These are phyloP conservation scores for Carex littledalei DNA, from an alignment of 176 grass and related monocot genomes.

Conservation along the genomic window DNA sequence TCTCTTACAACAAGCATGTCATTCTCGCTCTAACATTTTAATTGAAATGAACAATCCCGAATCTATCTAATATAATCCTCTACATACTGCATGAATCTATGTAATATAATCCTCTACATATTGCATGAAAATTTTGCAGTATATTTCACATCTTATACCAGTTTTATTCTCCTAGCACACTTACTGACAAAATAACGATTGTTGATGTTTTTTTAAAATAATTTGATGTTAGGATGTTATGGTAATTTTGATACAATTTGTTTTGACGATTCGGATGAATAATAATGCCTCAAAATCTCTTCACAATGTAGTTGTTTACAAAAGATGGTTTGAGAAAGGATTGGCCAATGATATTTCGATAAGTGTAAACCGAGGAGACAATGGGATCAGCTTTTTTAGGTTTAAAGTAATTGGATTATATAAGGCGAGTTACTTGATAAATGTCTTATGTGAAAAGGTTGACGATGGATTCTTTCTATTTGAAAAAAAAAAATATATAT, in stretches of 20 bases:
- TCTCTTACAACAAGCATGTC: not conserved
- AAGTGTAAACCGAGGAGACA: not conserved
- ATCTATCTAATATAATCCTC: too few species aligned
- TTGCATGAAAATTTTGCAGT: too few species aligned
- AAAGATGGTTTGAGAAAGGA: not conserved
- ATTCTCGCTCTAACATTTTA: too few species aligned
- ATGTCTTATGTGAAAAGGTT: slow-evolving; percentile 17
- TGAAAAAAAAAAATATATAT: not conserved
- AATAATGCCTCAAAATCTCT: not conserved
- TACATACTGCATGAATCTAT: too few species aligned
- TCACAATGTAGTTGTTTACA: not conserved
- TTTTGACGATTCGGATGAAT: not conserved
- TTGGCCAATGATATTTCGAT: slow-evolving; percentile 20
- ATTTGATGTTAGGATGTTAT: too few species aligned
- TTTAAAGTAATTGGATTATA: slow-evolving; percentile 2
- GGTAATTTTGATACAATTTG: too few species aligned
- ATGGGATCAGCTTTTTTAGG: slow-evolving; percentile 6
- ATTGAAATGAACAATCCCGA: too few species aligned
- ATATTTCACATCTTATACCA: too few species aligned
- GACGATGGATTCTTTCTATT: slow-evolving; percentile 17
- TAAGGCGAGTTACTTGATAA: not conserved
- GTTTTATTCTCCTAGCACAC: too few species aligned
- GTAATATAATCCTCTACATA: too few species aligned
- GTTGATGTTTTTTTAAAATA: too few species aligned
- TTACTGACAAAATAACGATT: too few species aligned